Evolutionary conservation across 2,329 filamentous ascomycete genomes (phyloP).

Genomic region (Trichoderma gracile): DNA sequence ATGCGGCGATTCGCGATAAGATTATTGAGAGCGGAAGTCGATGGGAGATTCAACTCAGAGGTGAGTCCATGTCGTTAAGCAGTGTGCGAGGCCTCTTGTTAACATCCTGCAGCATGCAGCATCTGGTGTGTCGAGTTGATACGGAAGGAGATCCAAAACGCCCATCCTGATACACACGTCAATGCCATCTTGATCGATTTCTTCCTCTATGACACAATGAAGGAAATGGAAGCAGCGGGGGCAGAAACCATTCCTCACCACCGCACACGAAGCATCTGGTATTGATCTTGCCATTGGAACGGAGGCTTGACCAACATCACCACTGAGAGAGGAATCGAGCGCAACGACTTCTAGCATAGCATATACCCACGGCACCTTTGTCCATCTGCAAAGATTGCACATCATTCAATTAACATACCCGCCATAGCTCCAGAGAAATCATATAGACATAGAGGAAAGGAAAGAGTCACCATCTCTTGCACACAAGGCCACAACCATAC

Average conservation of each 20-base stretch:
- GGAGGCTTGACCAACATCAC: background rate
- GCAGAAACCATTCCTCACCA: conserved; percentile 71
- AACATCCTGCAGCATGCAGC: conserved; percentile 64
- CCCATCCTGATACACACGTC: conserved; percentile 68
- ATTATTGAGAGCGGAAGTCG: conserved; percentile 68
- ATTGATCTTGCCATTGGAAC: conserved; percentile 50
- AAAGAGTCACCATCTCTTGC: background rate
- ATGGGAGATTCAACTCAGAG: conserved; percentile 87
- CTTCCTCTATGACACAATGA: conserved; percentile 93
- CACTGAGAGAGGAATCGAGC: background rate
- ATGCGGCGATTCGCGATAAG: conserved; percentile 65
- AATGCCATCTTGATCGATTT: conserved; percentile 97
- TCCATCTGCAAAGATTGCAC: conserved; percentile 10
- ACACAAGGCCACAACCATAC: conserved; percentile 27
- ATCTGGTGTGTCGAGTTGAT: conserved; percentile 97
- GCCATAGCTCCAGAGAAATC: background rate
- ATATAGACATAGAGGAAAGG: background rate
- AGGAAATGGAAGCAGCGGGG: conserved; percentile 70
- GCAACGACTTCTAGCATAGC: background rate
- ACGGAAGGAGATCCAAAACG: conserved; percentile 71
- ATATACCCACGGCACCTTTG: background rate
- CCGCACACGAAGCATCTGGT: conserved; percentile 92
- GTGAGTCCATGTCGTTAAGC: conserved; percentile 39
- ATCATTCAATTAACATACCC: conserved; percentile 9
- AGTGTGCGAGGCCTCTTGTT: background rate